phyloP scores from a whole-genome alignment of 176 grass and related monocot genomes.

The Juncus inflexus region DNA sequence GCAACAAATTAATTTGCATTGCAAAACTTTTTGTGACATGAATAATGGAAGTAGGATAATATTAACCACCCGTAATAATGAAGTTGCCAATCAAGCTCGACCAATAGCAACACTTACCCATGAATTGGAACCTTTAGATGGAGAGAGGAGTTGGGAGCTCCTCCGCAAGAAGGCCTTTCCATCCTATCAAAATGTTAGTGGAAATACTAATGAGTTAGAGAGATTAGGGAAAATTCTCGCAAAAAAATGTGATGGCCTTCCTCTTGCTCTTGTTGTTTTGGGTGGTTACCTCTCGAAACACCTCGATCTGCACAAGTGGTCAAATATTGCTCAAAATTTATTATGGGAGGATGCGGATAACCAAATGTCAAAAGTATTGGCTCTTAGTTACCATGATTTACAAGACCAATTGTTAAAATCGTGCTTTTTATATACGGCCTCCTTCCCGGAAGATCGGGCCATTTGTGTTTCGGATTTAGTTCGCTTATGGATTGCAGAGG shows the following conservation, averaged over 20 bases:
- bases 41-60: neutral
- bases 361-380: neutral
- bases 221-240: neutral
- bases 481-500: conserved; percentile 30
- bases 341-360: neutral
- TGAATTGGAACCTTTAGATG: neutral
- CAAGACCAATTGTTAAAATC: conserved; percentile 14
- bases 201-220: neutral
- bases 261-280: neutral
- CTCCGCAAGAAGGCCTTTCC: neutral
- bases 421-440: conserved; percentile 24
- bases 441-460: neutral
- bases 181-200: neutral
- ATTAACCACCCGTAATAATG: neutral
- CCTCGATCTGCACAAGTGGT: neutral
- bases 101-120: conserved; percentile 3
- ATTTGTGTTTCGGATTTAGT: neutral
- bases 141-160: conserved; percentile 4
- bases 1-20: no score
- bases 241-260: conserved; percentile 2
- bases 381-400: conserved; percentile 24
- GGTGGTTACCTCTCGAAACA: neutral
- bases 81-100: neutral
- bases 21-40: neutral
- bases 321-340: no score